Evolutionary conservation across 1,139 yeast species (phyloP), one percentile per base, ranked within the genome.

Genomic region (Oligophagozyma castellii): DNA sequence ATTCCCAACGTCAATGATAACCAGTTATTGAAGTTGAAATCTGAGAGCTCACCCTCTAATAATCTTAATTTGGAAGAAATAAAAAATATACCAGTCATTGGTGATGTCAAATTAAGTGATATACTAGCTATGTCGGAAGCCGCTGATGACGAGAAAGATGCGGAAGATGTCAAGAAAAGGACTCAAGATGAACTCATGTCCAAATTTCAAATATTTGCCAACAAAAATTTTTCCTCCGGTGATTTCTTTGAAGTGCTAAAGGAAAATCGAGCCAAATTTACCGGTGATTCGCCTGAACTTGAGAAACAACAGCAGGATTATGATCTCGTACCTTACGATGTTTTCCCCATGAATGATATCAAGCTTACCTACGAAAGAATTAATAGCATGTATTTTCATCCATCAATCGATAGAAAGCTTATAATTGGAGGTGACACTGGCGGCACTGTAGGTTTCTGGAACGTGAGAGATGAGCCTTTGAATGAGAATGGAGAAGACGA

Each of bases 371-470:
- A 70, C 22, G 77, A 76, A 32, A 61, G 98, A 35, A 73, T 86
- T 48, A 72, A 86, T 0, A 61, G 81, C 2, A 64, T 83, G 31
- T 62, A 64, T 25, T 76, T 81, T 50, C 95, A 86, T 51, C 95
- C 95, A 0, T 56, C 79, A 0, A 53, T 52, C 2, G 65, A 63
- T 1, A 72, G 73, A 39, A 63, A 79, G 38, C 49, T 89, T 3
- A 63, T 83, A 2, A 51, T 80, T 24, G 95, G 86, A 1, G 96
- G 95, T 27, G 96, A 89, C 53, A 80, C 84, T 13, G 58, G 61
- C 12, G 96, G 96, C 5, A 68, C 73, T 38, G 55, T 84, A 29
- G 95, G 95, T 0, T 63, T 86, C n/a, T 89, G 95, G 95, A 74
- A 86, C 23, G 75, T 79, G 2, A 72, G 70, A 37, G 44, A 46